Evolutionary conservation across 768 basidiomycete genomes (phyloP).

Genomic region (Mycena sanguinolenta): DNA sequence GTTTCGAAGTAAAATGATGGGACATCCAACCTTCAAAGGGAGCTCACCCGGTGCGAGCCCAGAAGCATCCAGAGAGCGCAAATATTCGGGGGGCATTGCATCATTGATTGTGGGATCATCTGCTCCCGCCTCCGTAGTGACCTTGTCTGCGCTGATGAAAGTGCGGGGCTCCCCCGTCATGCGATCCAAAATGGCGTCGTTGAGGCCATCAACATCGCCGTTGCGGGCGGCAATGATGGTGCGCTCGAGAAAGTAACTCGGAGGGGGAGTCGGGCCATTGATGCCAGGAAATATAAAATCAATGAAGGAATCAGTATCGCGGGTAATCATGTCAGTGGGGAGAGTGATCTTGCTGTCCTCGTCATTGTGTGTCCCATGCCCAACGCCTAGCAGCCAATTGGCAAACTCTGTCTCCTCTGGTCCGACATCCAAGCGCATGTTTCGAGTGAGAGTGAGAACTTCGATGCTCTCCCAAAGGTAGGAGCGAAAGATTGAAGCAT

Average conservation of each 20-base stretch:
- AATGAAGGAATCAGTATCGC: background rate
- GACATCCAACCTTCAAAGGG: background rate
- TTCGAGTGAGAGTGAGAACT: background rate
- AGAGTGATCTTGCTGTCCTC: background rate
- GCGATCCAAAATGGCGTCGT: background rate
- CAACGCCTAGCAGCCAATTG: conserved; percentile 4
- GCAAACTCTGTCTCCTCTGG: background rate
- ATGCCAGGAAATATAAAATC: conserved; percentile 1
- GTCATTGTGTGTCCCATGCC: background rate
- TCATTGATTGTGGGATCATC: background rate
- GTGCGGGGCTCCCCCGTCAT: background rate
- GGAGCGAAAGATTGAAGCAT: conserved; percentile 28
- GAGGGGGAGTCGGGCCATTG: background rate
- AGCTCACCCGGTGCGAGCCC: conserved; percentile 5
- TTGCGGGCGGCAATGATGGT: background rate
- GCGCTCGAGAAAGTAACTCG: conserved; percentile 9
- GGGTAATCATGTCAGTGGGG: background rate
- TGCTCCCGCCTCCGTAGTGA: background rate
- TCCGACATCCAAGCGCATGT: conserved; percentile 3
- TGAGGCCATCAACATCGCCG: conserved; percentile 7
- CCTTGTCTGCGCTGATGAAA: background rate
- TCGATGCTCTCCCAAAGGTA: conserved; percentile 6
- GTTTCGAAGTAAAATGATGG: background rate
- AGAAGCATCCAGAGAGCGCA: conserved; percentile 3
- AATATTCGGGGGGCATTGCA: background rate